These are phyloP conservation scores for Jamesozyma jinghongensis DNA, from an alignment of 805 yeast genomes.

Conservation along the genomic window DNA sequence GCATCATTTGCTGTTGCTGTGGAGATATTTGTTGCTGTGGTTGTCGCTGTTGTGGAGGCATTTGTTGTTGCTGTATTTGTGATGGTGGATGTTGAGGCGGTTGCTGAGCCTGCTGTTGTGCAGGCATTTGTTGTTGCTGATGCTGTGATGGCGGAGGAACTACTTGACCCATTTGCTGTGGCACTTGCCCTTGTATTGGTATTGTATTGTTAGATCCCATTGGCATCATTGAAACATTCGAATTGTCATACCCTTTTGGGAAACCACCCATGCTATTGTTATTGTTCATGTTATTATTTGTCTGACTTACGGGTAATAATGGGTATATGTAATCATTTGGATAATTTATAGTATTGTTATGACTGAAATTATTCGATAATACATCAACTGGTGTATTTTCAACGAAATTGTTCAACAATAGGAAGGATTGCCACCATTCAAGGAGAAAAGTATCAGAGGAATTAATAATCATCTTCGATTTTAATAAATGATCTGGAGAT, in stretches of 20 bases:
- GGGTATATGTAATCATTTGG: conserved; percentile 6
- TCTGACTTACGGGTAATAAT: conserved; percentile 3
- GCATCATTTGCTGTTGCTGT: conserved; percentile 18
- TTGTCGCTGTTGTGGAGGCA: not conserved
- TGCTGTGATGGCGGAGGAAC: not conserved
- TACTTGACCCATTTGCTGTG: not conserved
- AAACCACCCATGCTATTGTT: not conserved
- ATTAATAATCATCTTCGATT: conserved; percentile 33
- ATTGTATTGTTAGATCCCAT: not conserved
- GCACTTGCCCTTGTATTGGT: not conserved
- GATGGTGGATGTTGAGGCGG: conserved; percentile 19
- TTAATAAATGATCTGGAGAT: conserved; percentile 8
- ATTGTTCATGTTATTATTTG: not conserved
- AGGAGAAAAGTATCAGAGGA: conserved; percentile 40
- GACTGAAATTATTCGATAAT: conserved; percentile 7
- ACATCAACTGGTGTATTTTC: conserved; percentile 27
- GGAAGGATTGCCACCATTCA: conserved; percentile 48
- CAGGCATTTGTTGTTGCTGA: conserved; percentile 2
- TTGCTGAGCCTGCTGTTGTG: conserved; percentile 5
- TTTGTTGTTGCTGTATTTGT: conserved; percentile 8
- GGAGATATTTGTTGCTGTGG: conserved; percentile 1
- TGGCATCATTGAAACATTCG: not conserved
- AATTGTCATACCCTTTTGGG: too few relatives aligned
- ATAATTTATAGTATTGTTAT: too few relatives aligned
- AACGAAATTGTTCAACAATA: conserved; percentile 41